These are phyloP conservation scores for Pyrenula massariospora DNA, from an alignment of 495 filamentous ascomycete genomes.

Conservation along the genomic window DNA sequence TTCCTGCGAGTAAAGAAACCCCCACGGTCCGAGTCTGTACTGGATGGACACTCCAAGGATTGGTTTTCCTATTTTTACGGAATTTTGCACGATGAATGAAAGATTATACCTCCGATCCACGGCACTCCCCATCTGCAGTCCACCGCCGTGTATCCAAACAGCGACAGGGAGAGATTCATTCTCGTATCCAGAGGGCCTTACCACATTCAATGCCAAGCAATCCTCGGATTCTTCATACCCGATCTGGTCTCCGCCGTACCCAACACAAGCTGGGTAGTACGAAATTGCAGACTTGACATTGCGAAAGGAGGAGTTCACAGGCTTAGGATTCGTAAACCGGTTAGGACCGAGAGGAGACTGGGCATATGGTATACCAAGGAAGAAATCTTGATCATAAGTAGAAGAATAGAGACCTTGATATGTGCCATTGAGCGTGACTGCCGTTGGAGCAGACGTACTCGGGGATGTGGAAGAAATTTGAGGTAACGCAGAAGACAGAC, in stretches of 20 bases:
- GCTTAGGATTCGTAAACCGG: slow-evolving; percentile 34
- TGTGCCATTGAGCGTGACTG: slow-evolving; percentile 26
- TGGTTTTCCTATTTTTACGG: slow-evolving; percentile 40
- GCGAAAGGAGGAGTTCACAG: slow-evolving; percentile 30
- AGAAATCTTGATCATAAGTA: slow-evolving; percentile 35
- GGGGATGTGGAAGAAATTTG: not conserved
- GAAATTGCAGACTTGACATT: slow-evolving; percentile 26
- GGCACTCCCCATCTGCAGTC: slow-evolving; percentile 10
- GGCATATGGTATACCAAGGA: slow-evolving; percentile 46
- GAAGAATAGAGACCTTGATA: slow-evolving; percentile 25
- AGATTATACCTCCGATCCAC: slow-evolving; percentile 30
- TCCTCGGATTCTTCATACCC: slow-evolving; percentile 16
- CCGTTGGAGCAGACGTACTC: slow-evolving; percentile 2
- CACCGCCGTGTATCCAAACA: slow-evolving; percentile 14
- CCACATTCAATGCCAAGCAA: slow-evolving; percentile 25
- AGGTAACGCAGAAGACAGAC: not conserved
- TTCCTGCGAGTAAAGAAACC: slow-evolving; percentile 33
- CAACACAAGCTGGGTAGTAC: slow-evolving; percentile 39
- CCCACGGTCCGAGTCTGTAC: slow-evolving; percentile 45
- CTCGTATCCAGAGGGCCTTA: slow-evolving; percentile 20
- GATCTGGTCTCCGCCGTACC: slow-evolving; percentile 20
- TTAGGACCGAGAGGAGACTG: slow-evolving; percentile 33
- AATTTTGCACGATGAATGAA: slow-evolving; percentile 37
- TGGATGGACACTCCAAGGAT: slow-evolving; percentile 51
- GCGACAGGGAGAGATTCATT: slow-evolving; percentile 21